Percentiles rank a stretch among this genome's conserved stretches.
Conservation (phyloP, 306 rosid genomes). For the Vigna angularis region DNA sequence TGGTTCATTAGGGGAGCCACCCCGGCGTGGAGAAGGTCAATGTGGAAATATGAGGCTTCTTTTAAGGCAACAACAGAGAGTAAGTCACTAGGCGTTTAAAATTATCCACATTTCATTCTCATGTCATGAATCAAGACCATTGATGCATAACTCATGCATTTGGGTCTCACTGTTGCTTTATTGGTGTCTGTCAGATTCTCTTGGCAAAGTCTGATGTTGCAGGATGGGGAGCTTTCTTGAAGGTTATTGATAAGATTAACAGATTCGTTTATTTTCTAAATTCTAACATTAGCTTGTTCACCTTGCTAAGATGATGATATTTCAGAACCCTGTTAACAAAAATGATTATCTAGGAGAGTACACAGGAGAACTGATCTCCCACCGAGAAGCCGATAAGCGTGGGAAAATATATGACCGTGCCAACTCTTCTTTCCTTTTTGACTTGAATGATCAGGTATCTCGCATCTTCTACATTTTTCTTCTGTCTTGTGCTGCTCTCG, state of each 20-base stretch:
- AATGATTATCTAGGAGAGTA: constrained; percentile 97
- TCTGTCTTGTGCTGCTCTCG: neutral
- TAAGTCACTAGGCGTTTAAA: constrained; percentile 48
- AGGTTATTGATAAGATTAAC: constrained; percentile 60
- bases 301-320: constrained; percentile 50
- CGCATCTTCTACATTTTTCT: constrained; percentile 28
- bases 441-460: constrained; percentile 92
- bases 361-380: constrained; percentile 95
- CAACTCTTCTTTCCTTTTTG: constrained; percentile 95
- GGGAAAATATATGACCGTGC: constrained; percentile 99
- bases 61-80: constrained; percentile 96
- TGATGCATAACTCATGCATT: constrained; percentile 31
- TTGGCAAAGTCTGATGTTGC: constrained; percentile 94
- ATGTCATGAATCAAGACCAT: constrained; percentile 25
- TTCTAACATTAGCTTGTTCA: constrained; percentile 24
- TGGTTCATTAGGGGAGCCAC: constrained; percentile 87
- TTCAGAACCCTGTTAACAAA: constrained; percentile 94
- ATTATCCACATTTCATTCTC: constrained; percentile 23
- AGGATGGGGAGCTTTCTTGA: constrained; percentile 99
- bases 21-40: constrained; percentile 86
- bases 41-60: constrained; percentile 99
- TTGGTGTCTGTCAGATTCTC: constrained; percentile 69
- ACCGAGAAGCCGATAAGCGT: constrained; percentile 95
- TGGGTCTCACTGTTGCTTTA: constrained; percentile 28
- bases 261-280: constrained; percentile 23